phyloP scores from a whole-genome alignment of 257 asterid genomes.

The Capsicum pubescens region DNA sequence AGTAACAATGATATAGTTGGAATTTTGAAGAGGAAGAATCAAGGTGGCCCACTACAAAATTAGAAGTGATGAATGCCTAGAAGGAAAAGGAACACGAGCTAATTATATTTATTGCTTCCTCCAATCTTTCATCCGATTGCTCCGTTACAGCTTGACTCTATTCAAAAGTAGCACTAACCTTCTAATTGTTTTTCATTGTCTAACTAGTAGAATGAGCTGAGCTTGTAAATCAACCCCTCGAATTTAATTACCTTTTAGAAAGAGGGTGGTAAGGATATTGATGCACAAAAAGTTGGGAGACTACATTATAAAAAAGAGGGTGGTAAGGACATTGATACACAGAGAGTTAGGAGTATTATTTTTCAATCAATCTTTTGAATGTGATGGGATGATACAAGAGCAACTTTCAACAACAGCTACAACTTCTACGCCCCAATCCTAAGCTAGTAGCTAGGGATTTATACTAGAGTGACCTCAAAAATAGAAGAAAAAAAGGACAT shows the following conservation, averaged over 20 bases:
- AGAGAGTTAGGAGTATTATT: background rate
- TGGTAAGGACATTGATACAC: background rate
- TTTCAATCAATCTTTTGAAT: background rate
- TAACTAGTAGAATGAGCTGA: background rate
- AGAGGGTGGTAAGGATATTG: slow-evolving; percentile 5
- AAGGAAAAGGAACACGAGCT: slow-evolving; percentile 3
- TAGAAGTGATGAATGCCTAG: background rate
- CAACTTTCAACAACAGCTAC: background rate
- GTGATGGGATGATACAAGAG: background rate
- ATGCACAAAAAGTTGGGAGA: background rate
- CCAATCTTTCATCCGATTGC: background rate
- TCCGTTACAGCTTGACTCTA: background rate
- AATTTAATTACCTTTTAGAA: background rate
- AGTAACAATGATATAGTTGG: background rate
- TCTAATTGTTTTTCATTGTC: background rate
- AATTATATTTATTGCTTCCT: slow-evolving; percentile 13
- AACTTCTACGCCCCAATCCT: background rate
- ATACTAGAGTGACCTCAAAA: background rate
- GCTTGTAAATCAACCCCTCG: background rate
- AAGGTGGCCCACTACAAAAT: background rate
- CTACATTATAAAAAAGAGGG: background rate
- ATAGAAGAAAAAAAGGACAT: background rate
- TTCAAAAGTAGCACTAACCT: background rate
- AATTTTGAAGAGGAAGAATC: background rate
- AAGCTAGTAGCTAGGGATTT: background rate